Evolutionary conservation across 2,329 filamentous ascomycete genomes (phyloP).

Genomic region (Calonectria crousiana): DNA sequence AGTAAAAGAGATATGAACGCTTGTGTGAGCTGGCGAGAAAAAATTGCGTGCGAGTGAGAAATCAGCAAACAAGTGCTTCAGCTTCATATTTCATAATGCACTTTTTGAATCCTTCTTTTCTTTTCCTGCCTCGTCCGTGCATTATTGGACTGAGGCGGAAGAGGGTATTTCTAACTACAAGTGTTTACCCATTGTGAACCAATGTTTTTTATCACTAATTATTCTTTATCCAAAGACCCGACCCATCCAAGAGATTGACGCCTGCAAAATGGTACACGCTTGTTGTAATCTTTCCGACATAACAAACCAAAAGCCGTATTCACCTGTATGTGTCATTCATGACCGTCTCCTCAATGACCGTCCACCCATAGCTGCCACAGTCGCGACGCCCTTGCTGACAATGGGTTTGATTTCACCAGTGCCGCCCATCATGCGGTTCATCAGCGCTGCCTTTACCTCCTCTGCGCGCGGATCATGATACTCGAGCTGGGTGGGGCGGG

Average conservation of each 20-base stretch:
- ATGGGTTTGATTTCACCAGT: constrained; percentile 32
- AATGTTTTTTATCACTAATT: neutral
- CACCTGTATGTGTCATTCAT: neutral
- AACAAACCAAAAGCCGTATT: neutral
- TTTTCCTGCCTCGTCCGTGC: neutral
- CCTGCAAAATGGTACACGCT: neutral
- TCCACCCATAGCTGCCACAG: constrained; percentile 24
- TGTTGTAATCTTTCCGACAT: neutral
- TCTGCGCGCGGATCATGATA: constrained; percentile 65
- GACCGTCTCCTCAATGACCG: constrained; percentile 41
- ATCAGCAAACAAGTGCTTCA: neutral
- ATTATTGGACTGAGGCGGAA: neutral
- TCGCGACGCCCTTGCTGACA: constrained; percentile 12
- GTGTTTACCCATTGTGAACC: neutral
- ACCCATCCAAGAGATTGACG: neutral
- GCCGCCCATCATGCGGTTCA: constrained; percentile 57
- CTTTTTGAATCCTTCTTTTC: constrained; percentile 3
- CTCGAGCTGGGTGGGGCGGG: constrained; percentile 64
- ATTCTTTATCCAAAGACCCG: neutral
- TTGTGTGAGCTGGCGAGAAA: neutral
- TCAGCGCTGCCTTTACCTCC: constrained; percentile 56
- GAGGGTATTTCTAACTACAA: neutral
- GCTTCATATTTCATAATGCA: constrained; percentile 20
- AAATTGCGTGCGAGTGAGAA: neutral
- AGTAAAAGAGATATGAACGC: neutral